A percentile compares a stretch with the other conserved stretches of the same genome.
These are phyloP conservation scores for Francoa sonchifolia DNA, from an alignment of 441 rosid species.

Conservation along the genomic window DNA sequence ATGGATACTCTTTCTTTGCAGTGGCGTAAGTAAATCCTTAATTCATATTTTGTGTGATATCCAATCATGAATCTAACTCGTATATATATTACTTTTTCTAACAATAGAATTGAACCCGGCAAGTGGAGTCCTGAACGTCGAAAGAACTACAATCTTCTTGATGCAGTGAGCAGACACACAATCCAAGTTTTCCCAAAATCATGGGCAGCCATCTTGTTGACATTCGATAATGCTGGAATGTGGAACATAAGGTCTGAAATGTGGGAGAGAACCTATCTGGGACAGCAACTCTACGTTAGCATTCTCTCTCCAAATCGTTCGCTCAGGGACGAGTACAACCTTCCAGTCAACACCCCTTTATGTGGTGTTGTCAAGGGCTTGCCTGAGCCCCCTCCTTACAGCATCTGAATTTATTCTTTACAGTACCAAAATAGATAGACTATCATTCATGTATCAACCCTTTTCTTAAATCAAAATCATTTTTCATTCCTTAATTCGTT, in stretches of 20 bases:
- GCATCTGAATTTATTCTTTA: too few species aligned
- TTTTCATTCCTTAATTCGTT: too few species aligned
- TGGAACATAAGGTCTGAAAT: conserved; percentile 75
- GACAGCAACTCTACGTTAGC: conserved; percentile 48
- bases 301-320: too few species aligned
- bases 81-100: too few species aligned
- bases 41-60: neutral
- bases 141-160: neutral
- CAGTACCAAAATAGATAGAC: too few species aligned
- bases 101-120: neutral
- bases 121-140: neutral
- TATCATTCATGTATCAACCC: too few species aligned
- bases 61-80: neutral
- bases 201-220: conserved; percentile 62
- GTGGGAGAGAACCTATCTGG: conserved; percentile 65
- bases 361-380: too few species aligned
- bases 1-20: conserved; percentile 52
- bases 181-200: conserved; percentile 48
- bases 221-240: conserved; percentile 74
- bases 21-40: conserved; percentile 36
- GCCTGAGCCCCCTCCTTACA: too few species aligned
- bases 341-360: too few species aligned
- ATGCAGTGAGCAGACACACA: neutral
- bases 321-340: too few species aligned
- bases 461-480: too few species aligned